A percentile compares a stretch with the other conserved stretches of the same genome.
Evolutionary conservation across 164 flowering plant genomes (phyloP).

Genomic region (Liriodendron chinense): DNA sequence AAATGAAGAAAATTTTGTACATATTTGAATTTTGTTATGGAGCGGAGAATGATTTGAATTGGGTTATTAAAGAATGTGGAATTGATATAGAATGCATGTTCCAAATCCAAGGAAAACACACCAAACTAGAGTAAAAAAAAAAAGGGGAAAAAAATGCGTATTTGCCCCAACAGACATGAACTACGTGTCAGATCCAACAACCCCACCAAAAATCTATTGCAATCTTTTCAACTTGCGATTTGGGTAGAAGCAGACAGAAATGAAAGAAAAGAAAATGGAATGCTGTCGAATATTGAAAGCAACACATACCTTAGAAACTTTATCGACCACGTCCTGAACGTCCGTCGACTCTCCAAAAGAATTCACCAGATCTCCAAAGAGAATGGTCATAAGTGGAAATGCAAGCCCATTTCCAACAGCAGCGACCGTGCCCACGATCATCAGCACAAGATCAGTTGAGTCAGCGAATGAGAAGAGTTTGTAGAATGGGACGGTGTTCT

Average conservation of each 20-base stretch:
- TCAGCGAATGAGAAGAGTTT: constrained; percentile 26
- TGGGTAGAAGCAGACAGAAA: not conserved
- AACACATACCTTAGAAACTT: constrained; percentile 36
- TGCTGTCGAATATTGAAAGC: not conserved
- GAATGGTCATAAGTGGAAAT: constrained; percentile 40
- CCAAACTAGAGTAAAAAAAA: not conserved
- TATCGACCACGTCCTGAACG: constrained; percentile 18
- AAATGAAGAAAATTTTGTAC: not conserved
- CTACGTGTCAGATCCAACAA: not conserved
- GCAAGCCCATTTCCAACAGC: constrained; percentile 40
- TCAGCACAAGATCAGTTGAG: constrained; percentile 13
- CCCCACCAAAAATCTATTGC: not conserved
- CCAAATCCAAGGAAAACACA: not conserved
- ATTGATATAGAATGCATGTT: not conserved
- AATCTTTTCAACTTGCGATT: not conserved
- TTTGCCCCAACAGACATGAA: not conserved
- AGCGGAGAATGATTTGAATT: no score
- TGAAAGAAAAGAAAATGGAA: not conserved
- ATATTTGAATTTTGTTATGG: no score
- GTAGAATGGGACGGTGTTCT: constrained; percentile 13
- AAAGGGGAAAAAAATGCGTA: not conserved
- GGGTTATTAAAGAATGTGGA: not conserved
- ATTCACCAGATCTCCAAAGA: constrained; percentile 34
- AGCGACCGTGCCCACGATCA: constrained; percentile 32
- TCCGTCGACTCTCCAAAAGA: constrained; percentile 23